A percentile compares a stretch with the other conserved stretches of the same genome.
Evolutionary conservation across 75 land plant species (phyloP).

Genomic region (Sequoia sempervirens): DNA sequence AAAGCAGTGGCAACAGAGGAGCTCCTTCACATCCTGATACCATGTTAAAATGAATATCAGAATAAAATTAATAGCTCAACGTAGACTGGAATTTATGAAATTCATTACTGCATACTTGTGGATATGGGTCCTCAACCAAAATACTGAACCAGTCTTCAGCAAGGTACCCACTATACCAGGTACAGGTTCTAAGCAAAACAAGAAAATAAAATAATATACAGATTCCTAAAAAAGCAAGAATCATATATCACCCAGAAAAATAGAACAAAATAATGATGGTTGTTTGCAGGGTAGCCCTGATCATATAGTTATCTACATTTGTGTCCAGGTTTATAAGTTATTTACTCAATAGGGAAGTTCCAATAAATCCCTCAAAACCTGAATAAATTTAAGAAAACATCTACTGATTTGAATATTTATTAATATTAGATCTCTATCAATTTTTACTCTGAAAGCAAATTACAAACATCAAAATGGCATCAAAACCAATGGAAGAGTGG

Average conservation of each 20-base stretch:
- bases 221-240: neutral
- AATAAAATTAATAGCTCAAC: neutral
- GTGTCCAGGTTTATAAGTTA: neutral
- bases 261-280: neutral
- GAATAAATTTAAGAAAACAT: neutral
- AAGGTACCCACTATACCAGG: neutral
- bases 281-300: neutral
- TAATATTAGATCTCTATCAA: neutral
- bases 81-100: neutral
- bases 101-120: neutral
- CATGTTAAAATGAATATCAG: neutral
- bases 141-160: neutral
- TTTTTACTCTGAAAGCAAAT: neutral
- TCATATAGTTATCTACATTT: neutral
- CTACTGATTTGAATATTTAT: neutral
- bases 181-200: neutral
- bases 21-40: slow-evolving; percentile 80
- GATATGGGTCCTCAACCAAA: neutral
- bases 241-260: neutral
- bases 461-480: neutral
- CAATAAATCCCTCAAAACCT: neutral
- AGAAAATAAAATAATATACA: neutral
- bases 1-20: slow-evolving; percentile 73
- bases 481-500: neutral
- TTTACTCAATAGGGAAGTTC: neutral